Evolutionary conservation across 1,284 basidiomycete genomes (phyloP).

Genomic region (Tremellales sp.): DNA sequence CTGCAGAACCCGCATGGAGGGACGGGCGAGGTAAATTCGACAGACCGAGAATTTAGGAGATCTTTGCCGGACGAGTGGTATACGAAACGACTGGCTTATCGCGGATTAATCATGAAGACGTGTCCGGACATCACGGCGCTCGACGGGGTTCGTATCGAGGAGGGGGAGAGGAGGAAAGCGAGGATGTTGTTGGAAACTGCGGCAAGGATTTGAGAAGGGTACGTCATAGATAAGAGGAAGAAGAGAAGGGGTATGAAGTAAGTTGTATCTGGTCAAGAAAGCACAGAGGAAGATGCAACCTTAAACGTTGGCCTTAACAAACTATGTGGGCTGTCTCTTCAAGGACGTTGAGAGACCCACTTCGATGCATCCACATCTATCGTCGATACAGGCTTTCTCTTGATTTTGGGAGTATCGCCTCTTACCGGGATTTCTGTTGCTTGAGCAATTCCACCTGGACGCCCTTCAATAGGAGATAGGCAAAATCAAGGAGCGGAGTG

Average conservation of each 20-base stretch:
- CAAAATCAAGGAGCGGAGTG: slow-evolving; percentile 31
- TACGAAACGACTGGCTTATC: slow-evolving; percentile 76
- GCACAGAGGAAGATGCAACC: no score
- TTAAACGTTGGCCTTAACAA: no score
- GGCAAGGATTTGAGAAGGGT: slow-evolving; percentile 13
- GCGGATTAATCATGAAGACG: slow-evolving; percentile 75
- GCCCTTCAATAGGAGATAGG: slow-evolving; percentile 39
- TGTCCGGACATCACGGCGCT: slow-evolving; percentile 64
- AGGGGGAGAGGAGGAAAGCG: slow-evolving; percentile 78
- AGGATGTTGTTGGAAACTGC: slow-evolving; percentile 57
- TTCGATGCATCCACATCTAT: no score
- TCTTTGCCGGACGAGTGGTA: slow-evolving; percentile 83
- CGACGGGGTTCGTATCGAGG: slow-evolving; percentile 74
- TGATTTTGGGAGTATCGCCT: no score
- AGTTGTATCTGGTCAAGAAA: no score
- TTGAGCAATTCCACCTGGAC: slow-evolving; percentile 25
- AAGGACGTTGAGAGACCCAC: no score
- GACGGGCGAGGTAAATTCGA: neutral
- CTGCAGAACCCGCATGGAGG: slow-evolving; percentile 51
- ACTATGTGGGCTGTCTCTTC: no score
- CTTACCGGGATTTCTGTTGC: neutral
- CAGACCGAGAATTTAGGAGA: slow-evolving; percentile 59
- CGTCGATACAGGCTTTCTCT: no score
- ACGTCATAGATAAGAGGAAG: neutral
- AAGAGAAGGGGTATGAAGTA: slow-evolving; percentile 3